Evolutionary conservation across 139 green algal species (phyloP), one percentile per base, ranked within the genome.

Genomic region (Mychonastes homosphaera): DNA sequence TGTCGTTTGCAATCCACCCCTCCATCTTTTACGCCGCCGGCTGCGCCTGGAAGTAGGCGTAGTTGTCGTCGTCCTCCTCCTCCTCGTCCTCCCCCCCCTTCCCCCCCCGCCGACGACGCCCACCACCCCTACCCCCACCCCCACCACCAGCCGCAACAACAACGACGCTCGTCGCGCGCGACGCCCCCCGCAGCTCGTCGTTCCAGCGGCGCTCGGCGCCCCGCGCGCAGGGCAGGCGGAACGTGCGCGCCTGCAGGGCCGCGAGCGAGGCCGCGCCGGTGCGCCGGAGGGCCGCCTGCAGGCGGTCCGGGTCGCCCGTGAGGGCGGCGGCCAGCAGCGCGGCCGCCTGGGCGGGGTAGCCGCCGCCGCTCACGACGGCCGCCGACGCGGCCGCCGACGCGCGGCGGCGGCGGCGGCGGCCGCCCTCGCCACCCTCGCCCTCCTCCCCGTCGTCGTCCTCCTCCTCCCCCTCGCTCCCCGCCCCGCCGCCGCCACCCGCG

Each of bases 201-300:
- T 69, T 69, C 62, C 62, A 69, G 23, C 18, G 33, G 3, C 10
- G 21, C 53, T 57, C 53, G 9, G 41, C 50, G 27, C 18, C 33
- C 26, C 34, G 16, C 24, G 62, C 53, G 26, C 38, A 49, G 33
- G 53, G 62, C 34, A 69, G 53, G 26, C 62, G 54, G 62, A 58
- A 69, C 1, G 41, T 69, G 53, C 56, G 56, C 33, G 53, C 53
- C 38, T 69, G 62, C 53, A 69, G 44, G 2, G 62, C 62, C n/a
- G 62, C 62, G 18, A 69, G 53, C 9, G 62, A 43, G 41, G 48
- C 62, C 21, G 62, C 57, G 34, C 53, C 44, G 24, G 33, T 57
- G 10, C 21, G 27, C 51, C 41, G 40, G 43, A 69, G 53, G 12
- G 62, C 62, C 21, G 30, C n/a, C 53, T 69, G 62, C 44, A 69